Conservation (phyloP, 371 early-diverging fungal genomes). For the Lichtheimia hyalospora region DNA sequence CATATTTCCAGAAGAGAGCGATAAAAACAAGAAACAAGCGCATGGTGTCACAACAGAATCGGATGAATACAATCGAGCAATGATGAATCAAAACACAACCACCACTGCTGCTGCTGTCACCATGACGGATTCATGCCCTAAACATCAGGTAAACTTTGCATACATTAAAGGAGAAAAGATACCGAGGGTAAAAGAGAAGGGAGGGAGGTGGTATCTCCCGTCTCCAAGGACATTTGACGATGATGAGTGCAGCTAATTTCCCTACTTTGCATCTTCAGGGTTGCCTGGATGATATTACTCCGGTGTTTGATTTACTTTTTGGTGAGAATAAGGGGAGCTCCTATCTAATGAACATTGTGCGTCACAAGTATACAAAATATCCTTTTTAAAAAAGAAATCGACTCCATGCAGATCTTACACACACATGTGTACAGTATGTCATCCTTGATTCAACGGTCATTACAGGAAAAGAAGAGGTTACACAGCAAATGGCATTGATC, state of each 20-base stretch:
- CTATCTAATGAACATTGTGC: conserved; percentile 52
- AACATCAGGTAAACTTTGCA: conserved; percentile 47
- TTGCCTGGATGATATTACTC: conserved; percentile 68
- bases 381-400: conserved; percentile 61
- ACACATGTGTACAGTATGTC: not conserved
- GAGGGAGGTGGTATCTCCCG: not conserved
- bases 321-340: conserved; percentile 46
- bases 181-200: conserved; percentile 53
- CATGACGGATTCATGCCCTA: conserved; percentile 36
- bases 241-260: not conserved
- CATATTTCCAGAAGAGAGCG: no score
- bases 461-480: conserved; percentile 50
- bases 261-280: conserved; percentile 38
- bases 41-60: no score
- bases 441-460: conserved; percentile 2
- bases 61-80: no score
- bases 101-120: conserved; percentile 6
- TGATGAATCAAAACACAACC: not conserved
- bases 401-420: conserved; percentile 15
- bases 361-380: conserved; percentile 13
- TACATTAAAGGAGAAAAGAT: conserved; percentile 60
- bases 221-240: not conserved
- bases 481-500: conserved; percentile 61
- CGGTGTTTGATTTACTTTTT: conserved; percentile 57
- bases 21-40: no score